These are phyloP conservation scores for Hemileccinum rubropunctum DNA, from an alignment of 768 basidiomycete species.

Conservation along the genomic window DNA sequence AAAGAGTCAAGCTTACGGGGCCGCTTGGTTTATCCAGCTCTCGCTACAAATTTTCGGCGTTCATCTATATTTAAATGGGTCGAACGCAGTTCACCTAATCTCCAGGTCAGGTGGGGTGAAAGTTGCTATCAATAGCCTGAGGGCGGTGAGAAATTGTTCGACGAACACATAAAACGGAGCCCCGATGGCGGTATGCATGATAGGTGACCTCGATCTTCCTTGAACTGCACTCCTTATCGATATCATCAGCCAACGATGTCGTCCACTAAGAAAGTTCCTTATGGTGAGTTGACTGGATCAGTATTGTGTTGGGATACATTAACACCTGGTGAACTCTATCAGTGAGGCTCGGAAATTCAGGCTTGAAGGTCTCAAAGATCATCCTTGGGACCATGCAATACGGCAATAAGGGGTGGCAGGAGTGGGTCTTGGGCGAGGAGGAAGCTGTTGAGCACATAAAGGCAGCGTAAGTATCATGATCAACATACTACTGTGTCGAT, in stretches of 20 bases:
- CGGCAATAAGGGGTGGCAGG: constrained; percentile 47
- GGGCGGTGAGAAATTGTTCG: constrained; percentile 7
- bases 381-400: constrained; percentile 52
- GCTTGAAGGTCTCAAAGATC: constrained; percentile 48
- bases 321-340: neutral
- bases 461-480: constrained; percentile 36
- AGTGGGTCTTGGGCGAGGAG: constrained; percentile 51
- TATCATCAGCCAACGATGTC: constrained; percentile 15
- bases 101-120: constrained; percentile 2
- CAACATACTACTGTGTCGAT: neutral
- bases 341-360: constrained; percentile 47
- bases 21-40: too few relatives aligned
- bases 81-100: neutral
- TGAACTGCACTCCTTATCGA: too few relatives aligned
- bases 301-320: neutral
- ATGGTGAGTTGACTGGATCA: constrained; percentile 24
- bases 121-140: constrained; percentile 18
- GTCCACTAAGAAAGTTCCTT: constrained; percentile 27
- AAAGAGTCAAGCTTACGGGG: too few relatives aligned
- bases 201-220: too few relatives aligned
- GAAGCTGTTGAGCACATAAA: constrained; percentile 45
- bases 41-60: too few relatives aligned
- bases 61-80: too few relatives aligned
- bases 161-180: neutral
- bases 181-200: neutral